A percentile compares a stretch with the other conserved stretches of the same genome.
Evolutionary conservation across 768 basidiomycete species (phyloP).

Genomic region (Mycena venus): DNA sequence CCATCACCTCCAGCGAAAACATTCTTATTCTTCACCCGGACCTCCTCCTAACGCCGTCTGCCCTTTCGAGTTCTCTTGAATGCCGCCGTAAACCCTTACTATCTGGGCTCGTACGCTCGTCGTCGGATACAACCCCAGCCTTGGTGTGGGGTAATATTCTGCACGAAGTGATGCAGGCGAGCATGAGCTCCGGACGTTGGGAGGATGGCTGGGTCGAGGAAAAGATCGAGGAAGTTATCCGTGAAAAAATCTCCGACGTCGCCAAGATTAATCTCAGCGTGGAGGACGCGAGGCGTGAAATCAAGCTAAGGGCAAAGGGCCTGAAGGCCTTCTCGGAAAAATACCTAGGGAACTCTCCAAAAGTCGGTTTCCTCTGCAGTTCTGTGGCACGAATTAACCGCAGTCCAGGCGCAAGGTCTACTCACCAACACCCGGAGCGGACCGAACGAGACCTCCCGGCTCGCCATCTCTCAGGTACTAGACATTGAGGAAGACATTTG

Average conservation of each 20-base stretch:
- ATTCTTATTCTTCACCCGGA: slow-evolving; percentile 93
- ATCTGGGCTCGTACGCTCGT: slow-evolving; percentile 69
- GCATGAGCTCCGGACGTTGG: slow-evolving; percentile 74
- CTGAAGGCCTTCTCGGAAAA: slow-evolving; percentile 72
- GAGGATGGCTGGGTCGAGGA: slow-evolving; percentile 72
- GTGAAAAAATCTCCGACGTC: slow-evolving; percentile 69
- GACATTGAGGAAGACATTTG: slow-evolving; percentile 98
- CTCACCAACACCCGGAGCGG: slow-evolving; percentile 77
- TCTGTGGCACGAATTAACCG: neutral
- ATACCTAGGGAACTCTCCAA: slow-evolving; percentile 76
- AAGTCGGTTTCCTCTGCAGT: slow-evolving; percentile 56
- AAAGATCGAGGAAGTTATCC: slow-evolving; percentile 69
- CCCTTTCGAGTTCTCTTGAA: slow-evolving; percentile 84
- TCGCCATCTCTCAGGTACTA: slow-evolving; percentile 82
- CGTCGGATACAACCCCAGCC: slow-evolving; percentile 72
- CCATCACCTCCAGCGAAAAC: slow-evolving; percentile 73
- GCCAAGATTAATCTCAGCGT: slow-evolving; percentile 70
- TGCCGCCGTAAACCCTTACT: slow-evolving; percentile 93
- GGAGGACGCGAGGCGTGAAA: slow-evolving; percentile 75
- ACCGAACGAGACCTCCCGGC: slow-evolving; percentile 61
- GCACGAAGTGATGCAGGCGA: slow-evolving; percentile 91
- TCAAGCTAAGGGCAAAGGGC: slow-evolving; percentile 73
- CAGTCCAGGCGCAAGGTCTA: slow-evolving; percentile 67
- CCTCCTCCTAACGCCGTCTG: slow-evolving; percentile 90
- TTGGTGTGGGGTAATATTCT: slow-evolving; percentile 94